Conservation (phyloP, 2,329 filamentous ascomycete genomes). For the Fusarium scirpi region DNA sequence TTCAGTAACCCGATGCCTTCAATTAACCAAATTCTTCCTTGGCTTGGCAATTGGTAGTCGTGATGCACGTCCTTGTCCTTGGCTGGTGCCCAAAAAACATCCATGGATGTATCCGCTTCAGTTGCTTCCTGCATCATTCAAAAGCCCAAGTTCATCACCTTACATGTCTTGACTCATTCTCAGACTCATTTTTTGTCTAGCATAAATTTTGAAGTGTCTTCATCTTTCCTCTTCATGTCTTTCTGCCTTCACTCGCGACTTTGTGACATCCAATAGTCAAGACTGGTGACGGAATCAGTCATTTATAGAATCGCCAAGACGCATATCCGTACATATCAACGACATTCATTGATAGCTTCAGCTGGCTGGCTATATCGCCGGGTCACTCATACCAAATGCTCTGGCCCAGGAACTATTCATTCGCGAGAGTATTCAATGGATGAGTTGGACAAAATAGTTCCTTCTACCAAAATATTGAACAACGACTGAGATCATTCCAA, state of each 20-base stretch:
- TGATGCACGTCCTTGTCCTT: constrained; percentile 27
- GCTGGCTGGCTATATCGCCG: not conserved
- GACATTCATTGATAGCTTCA: not conserved
- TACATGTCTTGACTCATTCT: not conserved
- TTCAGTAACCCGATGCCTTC: not conserved
- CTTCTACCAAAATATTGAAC: not conserved
- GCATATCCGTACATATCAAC: not conserved
- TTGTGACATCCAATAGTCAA: not conserved
- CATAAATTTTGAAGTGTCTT: not conserved
- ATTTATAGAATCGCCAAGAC: constrained; percentile 1
- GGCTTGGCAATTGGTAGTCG: constrained; percentile 28
- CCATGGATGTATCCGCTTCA: constrained; percentile 2
- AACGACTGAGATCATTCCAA: not conserved
- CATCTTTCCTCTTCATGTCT: not conserved
- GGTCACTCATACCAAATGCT: not conserved
- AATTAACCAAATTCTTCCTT: not conserved
- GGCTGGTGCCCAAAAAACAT: constrained; percentile 20
- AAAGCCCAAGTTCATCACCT: not conserved
- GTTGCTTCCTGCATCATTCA: constrained; percentile 15
- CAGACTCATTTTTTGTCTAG: not conserved
- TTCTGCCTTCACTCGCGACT: not conserved
- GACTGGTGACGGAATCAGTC: constrained; percentile 5
- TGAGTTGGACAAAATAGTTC: not conserved
- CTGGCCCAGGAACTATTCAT: not conserved
- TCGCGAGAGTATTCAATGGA: not conserved